Conservation (phyloP, 768 basidiomycete species). For the Suillus alpinus region DNA sequence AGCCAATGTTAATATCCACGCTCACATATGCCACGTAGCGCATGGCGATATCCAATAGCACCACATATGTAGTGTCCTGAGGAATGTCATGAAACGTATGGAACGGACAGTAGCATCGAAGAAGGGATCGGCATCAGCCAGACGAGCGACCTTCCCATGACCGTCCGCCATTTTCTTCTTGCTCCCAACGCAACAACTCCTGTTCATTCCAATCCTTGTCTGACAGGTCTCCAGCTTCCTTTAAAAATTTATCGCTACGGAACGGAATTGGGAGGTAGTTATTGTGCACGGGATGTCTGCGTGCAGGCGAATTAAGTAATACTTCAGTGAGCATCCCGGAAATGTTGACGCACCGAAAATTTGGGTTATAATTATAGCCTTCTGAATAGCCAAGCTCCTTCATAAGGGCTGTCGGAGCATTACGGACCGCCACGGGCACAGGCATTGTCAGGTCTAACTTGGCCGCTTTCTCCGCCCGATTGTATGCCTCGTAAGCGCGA, state of each 20-base stretch:
- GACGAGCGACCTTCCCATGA: constrained; percentile 43
- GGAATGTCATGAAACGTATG: no score
- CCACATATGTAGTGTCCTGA: not conserved
- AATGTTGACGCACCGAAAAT: constrained; percentile 42
- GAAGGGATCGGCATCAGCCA: not conserved
- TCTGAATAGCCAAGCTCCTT: constrained; percentile 66
- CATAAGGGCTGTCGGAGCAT: constrained; percentile 74
- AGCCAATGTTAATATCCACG: not conserved
- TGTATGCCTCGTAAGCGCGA: constrained; percentile 76
- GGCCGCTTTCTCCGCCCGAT: constrained; percentile 61
- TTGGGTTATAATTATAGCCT: constrained; percentile 64
- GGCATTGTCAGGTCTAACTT: constrained; percentile 48
- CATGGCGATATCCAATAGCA: not conserved
- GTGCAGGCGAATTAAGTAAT: constrained; percentile 3
- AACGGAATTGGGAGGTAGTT: constrained; percentile 56
- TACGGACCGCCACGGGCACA: constrained; percentile 72
- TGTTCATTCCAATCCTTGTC: constrained; percentile 62
- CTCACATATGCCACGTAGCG: not conserved
- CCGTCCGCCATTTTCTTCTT: constrained; percentile 43
- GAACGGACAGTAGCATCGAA: no score
- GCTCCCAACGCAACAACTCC: constrained; percentile 55
- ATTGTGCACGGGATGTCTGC: constrained; percentile 64
- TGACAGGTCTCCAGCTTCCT: constrained; percentile 38
- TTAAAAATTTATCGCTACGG: constrained; percentile 42
- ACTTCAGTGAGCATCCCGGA: not conserved